Conservation (phyloP, 2,329 filamentous ascomycete species). For the Colletotrichum costaricense region DNA sequence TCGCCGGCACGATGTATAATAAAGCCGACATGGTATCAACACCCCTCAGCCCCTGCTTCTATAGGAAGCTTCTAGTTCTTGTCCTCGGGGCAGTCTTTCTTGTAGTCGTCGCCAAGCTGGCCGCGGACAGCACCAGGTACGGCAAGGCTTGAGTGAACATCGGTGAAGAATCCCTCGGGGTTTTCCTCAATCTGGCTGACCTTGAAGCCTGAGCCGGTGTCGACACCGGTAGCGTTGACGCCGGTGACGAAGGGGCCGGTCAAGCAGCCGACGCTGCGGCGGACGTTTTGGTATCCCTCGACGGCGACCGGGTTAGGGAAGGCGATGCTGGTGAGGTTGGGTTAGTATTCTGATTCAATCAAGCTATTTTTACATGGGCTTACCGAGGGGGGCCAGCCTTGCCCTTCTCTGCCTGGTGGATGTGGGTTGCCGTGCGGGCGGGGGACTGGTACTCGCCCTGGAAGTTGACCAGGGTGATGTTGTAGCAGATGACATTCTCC, state of each 20-base stretch:
- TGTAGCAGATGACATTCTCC: conserved; percentile 56
- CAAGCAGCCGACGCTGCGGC: conserved; percentile 55
- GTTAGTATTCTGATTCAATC: not conserved
- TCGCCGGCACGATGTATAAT: not conserved
- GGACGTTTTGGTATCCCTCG: conserved; percentile 43
- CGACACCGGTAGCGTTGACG: conserved; percentile 41
- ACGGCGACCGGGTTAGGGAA: conserved; percentile 59
- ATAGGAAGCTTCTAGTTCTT: not conserved
- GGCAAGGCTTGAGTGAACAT: conserved; percentile 61
- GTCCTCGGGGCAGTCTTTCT: conserved; percentile 5
- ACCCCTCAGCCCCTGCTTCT: not conserved
- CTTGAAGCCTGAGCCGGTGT: conserved; percentile 56
- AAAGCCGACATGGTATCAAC: no score
- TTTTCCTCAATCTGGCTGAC: conserved; percentile 62
- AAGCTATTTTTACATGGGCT: not conserved
- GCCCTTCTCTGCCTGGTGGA: conserved; percentile 61
- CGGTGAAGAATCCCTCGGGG: conserved; percentile 62
- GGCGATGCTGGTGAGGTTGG: conserved; percentile 47
- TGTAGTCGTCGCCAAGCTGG: conserved; percentile 49
- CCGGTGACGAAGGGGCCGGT: conserved; percentile 50
- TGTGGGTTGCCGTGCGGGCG: conserved; percentile 64
- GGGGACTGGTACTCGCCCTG: conserved; percentile 61
- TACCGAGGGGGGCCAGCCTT: conserved; percentile 60
- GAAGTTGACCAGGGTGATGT: conserved; percentile 63
- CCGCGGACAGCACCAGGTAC: conserved; percentile 63